These are phyloP conservation scores for Trichophyton equinum DNA, from an alignment of 2,329 filamentous ascomycete species.

Conservation along the genomic window DNA sequence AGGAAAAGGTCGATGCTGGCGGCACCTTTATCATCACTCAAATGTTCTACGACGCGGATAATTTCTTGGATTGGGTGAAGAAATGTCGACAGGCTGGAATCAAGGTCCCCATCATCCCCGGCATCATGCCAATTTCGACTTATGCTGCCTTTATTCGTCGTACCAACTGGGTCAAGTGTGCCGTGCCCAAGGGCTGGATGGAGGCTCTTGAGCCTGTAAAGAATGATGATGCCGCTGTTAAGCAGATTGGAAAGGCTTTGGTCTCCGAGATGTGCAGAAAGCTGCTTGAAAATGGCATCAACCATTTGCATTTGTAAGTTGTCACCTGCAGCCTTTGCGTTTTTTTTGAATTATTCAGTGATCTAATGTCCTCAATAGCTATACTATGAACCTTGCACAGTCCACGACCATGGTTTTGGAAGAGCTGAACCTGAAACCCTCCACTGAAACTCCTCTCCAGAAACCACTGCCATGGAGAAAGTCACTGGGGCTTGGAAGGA, in stretches of 20 bases:
- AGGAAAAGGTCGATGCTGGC: constrained; percentile 92
- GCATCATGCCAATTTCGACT: constrained; percentile 89
- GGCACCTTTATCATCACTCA: constrained; percentile 92
- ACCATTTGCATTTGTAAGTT: constrained; percentile 72
- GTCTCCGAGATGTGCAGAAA: constrained; percentile 83
- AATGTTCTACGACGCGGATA: constrained; percentile 98
- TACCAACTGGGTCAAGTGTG: constrained; percentile 81
- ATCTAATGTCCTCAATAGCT: constrained; percentile 34
- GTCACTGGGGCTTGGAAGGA: constrained; percentile 74
- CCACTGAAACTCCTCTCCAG: constrained; percentile 62
- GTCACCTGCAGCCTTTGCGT: background rate
- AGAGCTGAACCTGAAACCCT: constrained; percentile 71
- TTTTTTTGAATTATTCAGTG: background rate
- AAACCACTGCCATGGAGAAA: constrained; percentile 94
- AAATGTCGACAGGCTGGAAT: constrained; percentile 80
- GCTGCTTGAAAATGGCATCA: constrained; percentile 68
- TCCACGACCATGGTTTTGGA: constrained; percentile 89
- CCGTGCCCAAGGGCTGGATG: constrained; percentile 69
- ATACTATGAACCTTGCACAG: constrained; percentile 97
- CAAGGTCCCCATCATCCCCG: constrained; percentile 67
- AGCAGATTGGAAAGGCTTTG: constrained; percentile 75
- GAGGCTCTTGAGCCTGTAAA: constrained; percentile 79
- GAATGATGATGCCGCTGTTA: constrained; percentile 87
- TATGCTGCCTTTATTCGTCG: constrained; percentile 85
- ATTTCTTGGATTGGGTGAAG: constrained; percentile 80